phyloP scores from a whole-genome alignment of 2,329 filamentous ascomycete species.

The Trichoderma sp. region DNA sequence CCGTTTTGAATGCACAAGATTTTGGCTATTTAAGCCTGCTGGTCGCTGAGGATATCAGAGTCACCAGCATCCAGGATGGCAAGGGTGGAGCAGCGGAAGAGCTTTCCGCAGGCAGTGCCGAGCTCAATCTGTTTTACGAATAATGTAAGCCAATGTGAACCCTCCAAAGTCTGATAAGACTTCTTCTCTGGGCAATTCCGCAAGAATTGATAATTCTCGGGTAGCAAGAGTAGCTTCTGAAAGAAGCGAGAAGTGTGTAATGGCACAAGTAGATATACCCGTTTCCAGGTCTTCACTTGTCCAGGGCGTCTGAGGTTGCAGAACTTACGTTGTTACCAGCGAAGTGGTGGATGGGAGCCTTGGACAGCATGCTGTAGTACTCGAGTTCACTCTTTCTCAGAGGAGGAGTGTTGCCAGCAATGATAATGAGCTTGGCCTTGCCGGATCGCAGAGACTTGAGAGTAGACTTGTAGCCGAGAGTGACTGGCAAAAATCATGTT shows the following conservation, averaged over 20 bases:
- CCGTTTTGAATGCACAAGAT: slow-evolving; percentile 35
- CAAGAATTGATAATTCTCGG: slow-evolving; percentile 29
- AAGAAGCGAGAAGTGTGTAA: slow-evolving; percentile 9
- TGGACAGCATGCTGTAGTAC: slow-evolving; percentile 90
- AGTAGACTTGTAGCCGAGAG: slow-evolving; percentile 42
- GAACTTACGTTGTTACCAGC: slow-evolving; percentile 95
- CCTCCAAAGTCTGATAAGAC: slow-evolving; percentile 84
- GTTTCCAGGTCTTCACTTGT: slow-evolving; percentile 21
- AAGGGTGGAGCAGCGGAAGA: slow-evolving; percentile 98
- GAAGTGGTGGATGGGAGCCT: slow-evolving; percentile 97
- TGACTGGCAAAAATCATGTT: slow-evolving; percentile 31
- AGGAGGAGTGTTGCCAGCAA: slow-evolving; percentile 89
- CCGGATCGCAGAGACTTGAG: slow-evolving; percentile 88
- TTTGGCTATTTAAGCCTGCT: slow-evolving; percentile 53
- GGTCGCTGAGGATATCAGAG: slow-evolving; percentile 91
- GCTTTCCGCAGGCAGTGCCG: slow-evolving; percentile 96
- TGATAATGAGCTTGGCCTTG: slow-evolving; percentile 98
- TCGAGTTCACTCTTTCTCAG: slow-evolving; percentile 97
- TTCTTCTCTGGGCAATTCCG: slow-evolving; percentile 82
- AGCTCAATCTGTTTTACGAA: slow-evolving; percentile 76
- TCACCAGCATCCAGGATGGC: slow-evolving; percentile 95
- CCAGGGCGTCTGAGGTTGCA: slow-evolving; percentile 28
- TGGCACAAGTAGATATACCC: background rate
- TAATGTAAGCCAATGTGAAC: slow-evolving; percentile 61
- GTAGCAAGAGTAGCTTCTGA: slow-evolving; percentile 23